Percentiles rank a stretch among this genome's conserved stretches.
These are phyloP conservation scores for Durusdinium trenchii DNA, from an alignment of 73 alveolate species.

Conservation along the genomic window DNA sequence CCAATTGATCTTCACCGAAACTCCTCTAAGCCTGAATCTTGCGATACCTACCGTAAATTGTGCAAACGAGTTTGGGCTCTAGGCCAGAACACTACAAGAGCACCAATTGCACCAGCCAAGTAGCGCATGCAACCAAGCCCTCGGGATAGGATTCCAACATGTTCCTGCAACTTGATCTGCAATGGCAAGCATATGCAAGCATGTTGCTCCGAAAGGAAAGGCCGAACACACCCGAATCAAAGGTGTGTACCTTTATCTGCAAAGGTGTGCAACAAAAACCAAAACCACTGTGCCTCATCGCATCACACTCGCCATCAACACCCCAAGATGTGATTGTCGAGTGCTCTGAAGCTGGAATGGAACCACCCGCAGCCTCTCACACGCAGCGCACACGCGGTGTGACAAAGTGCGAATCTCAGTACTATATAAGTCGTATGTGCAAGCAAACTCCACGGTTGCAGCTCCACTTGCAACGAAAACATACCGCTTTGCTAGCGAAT, in stretches of 20 bases:
- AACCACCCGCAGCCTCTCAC: conserved; percentile 73
- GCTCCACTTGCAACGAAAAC: too few relatives aligned
- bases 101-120: background rate
- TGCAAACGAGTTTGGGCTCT: too few relatives aligned
- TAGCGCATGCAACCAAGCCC: conserved; percentile 73
- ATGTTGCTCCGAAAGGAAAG: background rate
- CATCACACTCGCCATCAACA: conserved; percentile 86
- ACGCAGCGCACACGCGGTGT: too few relatives aligned
- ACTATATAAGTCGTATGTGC: too few relatives aligned
- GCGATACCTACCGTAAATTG: too few relatives aligned
- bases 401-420: too few relatives aligned
- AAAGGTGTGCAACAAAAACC: background rate
- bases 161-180: conserved; percentile 3
- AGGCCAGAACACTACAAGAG: too few relatives aligned
- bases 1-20: too few relatives aligned
- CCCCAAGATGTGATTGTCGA: conserved; percentile 93
- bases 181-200: background rate
- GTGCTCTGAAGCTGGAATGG: conserved; percentile 91
- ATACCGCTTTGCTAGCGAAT: too few relatives aligned
- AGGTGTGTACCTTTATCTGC: background rate
- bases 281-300: conserved; percentile 29
- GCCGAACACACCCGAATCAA: background rate
- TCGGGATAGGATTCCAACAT: conserved; percentile 55
- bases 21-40: too few relatives aligned
- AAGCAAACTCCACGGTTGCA: too few relatives aligned